These are phyloP conservation scores for Mycosarcoma maydis DNA, from an alignment of 1,284 basidiomycete genomes.

Conservation along the genomic window DNA sequence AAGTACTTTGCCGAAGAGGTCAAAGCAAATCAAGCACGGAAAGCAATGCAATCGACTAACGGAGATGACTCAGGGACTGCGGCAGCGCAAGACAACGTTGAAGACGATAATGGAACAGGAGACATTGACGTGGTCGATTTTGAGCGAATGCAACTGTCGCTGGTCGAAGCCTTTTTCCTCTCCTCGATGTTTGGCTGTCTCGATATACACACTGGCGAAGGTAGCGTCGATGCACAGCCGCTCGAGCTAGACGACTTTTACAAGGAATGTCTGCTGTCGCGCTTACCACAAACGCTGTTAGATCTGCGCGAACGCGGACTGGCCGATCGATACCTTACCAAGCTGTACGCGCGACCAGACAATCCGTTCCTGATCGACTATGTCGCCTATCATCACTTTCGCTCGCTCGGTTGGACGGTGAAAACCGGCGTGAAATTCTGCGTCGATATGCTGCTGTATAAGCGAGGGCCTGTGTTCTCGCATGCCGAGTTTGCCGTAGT, in stretches of 20 bases:
- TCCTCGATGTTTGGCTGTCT: constrained; percentile 84
- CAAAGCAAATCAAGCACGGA: constrained; percentile 40
- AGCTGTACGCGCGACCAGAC: constrained; percentile 71
- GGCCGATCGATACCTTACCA: constrained; percentile 26
- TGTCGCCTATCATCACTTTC: constrained; percentile 91
- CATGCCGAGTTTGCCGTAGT: constrained; percentile 97
- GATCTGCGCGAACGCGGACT: constrained; percentile 24
- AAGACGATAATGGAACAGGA: constrained; percentile 34
- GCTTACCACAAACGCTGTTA: constrained; percentile 19
- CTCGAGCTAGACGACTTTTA: constrained; percentile 44
- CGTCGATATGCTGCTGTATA: constrained; percentile 92
- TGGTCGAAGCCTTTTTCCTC: constrained; percentile 92
- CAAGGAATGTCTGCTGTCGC: constrained; percentile 36
- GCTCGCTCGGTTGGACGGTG: constrained; percentile 97
- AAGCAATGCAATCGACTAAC: constrained; percentile 13
- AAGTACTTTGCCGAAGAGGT: constrained; percentile 58
- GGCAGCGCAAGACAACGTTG: background rate
- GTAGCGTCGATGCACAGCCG: background rate
- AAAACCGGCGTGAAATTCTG: constrained; percentile 97
- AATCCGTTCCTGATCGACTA: constrained; percentile 94
- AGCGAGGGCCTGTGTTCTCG: constrained; percentile 89
- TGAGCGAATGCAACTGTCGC: constrained; percentile 90
- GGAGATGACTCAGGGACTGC: background rate
- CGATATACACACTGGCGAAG: constrained; percentile 70
- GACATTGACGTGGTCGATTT: constrained; percentile 73